Conservation (phyloP, 1,139 yeast species). For the Sugiyamaella japonica region DNA sequence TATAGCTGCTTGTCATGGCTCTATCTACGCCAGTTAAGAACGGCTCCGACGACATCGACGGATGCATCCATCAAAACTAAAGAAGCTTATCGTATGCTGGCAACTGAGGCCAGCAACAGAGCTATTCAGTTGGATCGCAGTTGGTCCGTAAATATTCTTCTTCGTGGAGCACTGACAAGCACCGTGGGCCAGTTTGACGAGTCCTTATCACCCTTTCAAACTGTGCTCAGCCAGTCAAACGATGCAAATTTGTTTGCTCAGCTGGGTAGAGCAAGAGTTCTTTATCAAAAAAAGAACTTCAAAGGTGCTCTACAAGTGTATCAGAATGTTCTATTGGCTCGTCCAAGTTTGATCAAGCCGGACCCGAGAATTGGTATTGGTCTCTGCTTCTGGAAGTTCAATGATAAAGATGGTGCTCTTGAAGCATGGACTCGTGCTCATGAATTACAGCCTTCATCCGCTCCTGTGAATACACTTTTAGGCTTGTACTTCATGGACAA, state of each 20-base stretch:
- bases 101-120: slow-evolving; percentile 36
- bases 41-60: slow-evolving; percentile 34
- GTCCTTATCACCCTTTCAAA: slow-evolving; percentile 50
- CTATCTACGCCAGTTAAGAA: slow-evolving; percentile 53
- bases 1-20: slow-evolving; percentile 76
- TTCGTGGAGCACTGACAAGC: slow-evolving; percentile 56
- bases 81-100: slow-evolving; percentile 34
- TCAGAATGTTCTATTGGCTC: slow-evolving; percentile 75
- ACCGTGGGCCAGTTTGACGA: slow-evolving; percentile 64
- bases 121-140: slow-evolving; percentile 44
- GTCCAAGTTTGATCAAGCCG: slow-evolving; percentile 71
- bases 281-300: slow-evolving; percentile 72
- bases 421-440: slow-evolving; percentile 81
- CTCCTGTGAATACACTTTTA: slow-evolving; percentile 65
- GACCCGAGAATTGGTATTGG: slow-evolving; percentile 97
- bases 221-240: slow-evolving; percentile 39
- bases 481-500: slow-evolving; percentile 68
- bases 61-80: slow-evolving; percentile 21
- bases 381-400: slow-evolving; percentile 85
- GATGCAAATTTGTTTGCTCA: slow-evolving; percentile 70
- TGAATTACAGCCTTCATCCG: slow-evolving; percentile 61
- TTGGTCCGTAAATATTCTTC: slow-evolving; percentile 53
- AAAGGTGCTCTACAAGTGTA: slow-evolving; percentile 72
- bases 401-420: slow-evolving; percentile 73
- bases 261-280: slow-evolving; percentile 80